Base-by-base conservation (phyloP, 2,329 filamentous ascomycete genomes). In the Sporothrix euskadiensis region DNA sequence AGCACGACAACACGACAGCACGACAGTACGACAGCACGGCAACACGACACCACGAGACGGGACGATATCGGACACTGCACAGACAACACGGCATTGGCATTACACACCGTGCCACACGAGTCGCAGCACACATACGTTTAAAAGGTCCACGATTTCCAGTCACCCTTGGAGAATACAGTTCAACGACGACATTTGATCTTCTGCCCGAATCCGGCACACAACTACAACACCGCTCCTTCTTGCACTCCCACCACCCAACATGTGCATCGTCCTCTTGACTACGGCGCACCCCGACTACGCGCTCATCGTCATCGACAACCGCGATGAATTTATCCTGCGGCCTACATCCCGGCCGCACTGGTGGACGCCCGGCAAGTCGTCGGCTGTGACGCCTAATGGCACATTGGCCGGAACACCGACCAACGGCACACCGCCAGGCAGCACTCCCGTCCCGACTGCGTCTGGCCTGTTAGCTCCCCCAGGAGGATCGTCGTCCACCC, bases 191-290 rank as follows among this genome's bases (percentile, higher is more conserved):
- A 2, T 9, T 12, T 14, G 9, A 10, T 9, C 41, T 14, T 12
- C 41, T 9, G 41, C 12, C 41, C 49, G 22, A 56, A 8, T 30
- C 30, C 14, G 16, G 3, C 14, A 41, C 32, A 63, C 59, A 16
- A 47, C 12, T 14, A 12, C 32, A 63, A 4, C 30, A 10, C n/a
- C 16, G 26, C 26, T 26, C 26, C 26, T 26, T 26, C 26, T 26
- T 26, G 26, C 56, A 10, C 4, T 14, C 54, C 39, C 12, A 35
- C 30, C 47, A 9, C 14, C 35, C 41, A 44, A 16, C 73, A 94
- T 94, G 92, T 94, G 92, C 80, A 94, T 94, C 82, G 90, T 89
- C 68, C 84, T 94, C 63, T 84, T 93, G 74, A 93, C 92, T 35
- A 94, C 92, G 22, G 87, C 90, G 63, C 92, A 94, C 79, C 92